Conservation (phyloP, 176 grass and related monocot genomes). For the Sorghum bicolor region DNA sequence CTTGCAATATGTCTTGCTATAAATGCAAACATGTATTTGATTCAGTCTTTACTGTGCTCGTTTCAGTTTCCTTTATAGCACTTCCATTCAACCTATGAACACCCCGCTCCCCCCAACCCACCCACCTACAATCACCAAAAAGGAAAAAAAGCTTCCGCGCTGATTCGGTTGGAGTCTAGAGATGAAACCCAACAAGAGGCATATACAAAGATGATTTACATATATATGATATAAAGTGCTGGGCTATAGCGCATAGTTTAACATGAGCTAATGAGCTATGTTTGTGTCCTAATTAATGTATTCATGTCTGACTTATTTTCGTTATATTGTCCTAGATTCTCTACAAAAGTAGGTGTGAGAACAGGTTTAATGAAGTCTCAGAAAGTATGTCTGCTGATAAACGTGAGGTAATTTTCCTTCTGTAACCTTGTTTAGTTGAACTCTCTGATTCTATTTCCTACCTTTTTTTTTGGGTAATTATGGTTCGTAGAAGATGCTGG, state of each 20-base stretch:
- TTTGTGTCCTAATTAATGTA: slow-evolving; percentile 18
- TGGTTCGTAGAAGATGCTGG: background rate
- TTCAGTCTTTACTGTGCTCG: slow-evolving; percentile 9
- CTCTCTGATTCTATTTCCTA: background rate
- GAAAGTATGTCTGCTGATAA: slow-evolving; percentile 90
- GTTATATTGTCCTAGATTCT: slow-evolving; percentile 58
- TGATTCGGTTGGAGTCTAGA: background rate
- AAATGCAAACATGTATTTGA: slow-evolving; percentile 18
- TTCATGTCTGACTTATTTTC: slow-evolving; percentile 31
- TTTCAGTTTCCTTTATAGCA: slow-evolving; percentile 14
- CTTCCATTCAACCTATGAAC: background rate
- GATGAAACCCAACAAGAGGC: background rate
- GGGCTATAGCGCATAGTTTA: background rate
- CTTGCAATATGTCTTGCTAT: background rate
- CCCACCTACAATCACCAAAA: too few relatives aligned
- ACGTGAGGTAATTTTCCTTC: slow-evolving; percentile 66
- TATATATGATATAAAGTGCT: background rate
- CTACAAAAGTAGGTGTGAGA: slow-evolving; percentile 99
- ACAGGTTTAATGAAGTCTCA: slow-evolving; percentile 89
- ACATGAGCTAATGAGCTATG: slow-evolving; percentile 12
- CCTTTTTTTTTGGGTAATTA: background rate
- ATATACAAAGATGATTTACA: background rate
- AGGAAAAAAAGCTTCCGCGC: background rate
- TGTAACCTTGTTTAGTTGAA: slow-evolving; percentile 22
- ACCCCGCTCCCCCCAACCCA: too few relatives aligned